A percentile compares a stretch with the other conserved stretches of the same genome.
Evolutionary conservation across 495 filamentous ascomycete genomes (phyloP).

Genomic region (Neurospora cerealis): DNA sequence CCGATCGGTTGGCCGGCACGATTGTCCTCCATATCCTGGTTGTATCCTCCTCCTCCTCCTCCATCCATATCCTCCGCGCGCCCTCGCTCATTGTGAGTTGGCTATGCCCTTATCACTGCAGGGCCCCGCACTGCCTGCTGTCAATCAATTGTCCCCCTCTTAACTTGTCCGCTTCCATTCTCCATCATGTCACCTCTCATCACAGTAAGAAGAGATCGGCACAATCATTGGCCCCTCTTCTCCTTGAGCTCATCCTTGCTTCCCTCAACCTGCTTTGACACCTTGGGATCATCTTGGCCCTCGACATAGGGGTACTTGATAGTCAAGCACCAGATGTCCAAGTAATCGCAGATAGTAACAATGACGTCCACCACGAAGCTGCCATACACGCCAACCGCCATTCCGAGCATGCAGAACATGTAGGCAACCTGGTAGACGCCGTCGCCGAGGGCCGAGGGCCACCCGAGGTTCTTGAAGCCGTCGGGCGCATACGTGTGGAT

Average conservation of each 20-base stretch:
- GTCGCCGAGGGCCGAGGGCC: slow-evolving; percentile 67
- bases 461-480: slow-evolving; percentile 44
- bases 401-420: slow-evolving; percentile 71
- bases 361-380: slow-evolving; percentile 96
- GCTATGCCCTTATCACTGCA: neutral
- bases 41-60: neutral
- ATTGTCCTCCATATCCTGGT: neutral
- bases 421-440: slow-evolving; percentile 76
- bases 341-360: slow-evolving; percentile 91
- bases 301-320: slow-evolving; percentile 71
- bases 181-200: neutral
- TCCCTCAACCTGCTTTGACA: slow-evolving; percentile 5
- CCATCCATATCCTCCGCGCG: neutral
- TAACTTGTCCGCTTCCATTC: neutral
- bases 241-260: neutral
- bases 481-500: slow-evolving; percentile 44
- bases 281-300: slow-evolving; percentile 20
- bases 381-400: slow-evolving; percentile 78
- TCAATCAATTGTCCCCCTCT: neutral
- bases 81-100: neutral
- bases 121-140: neutral
- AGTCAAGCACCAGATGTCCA: slow-evolving; percentile 96
- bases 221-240: slow-evolving; percentile 23
- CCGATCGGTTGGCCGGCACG: neutral
- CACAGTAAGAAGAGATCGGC: neutral